Evolutionary conservation across 225 moss, liverwort and hornwort genomes (phyloP).

Genomic region (Takakia lepidozioides): DNA sequence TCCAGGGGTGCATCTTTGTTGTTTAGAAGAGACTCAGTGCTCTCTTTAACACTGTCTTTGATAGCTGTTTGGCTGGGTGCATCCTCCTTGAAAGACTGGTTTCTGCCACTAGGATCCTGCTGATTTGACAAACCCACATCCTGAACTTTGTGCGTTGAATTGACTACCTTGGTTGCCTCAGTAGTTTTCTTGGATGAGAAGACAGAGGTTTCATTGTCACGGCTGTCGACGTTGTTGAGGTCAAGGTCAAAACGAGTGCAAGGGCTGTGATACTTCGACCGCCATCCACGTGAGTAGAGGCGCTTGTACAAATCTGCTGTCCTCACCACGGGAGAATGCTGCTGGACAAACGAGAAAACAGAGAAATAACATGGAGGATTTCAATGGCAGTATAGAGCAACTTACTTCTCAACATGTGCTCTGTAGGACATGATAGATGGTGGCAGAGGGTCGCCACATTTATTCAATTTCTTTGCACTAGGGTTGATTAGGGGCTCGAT

Average conservation of each 20-base stretch:
- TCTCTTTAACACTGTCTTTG: slow-evolving; percentile 11
- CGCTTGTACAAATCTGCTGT: slow-evolving; percentile 85
- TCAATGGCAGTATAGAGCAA: too few relatives aligned
- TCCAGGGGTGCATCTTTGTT: slow-evolving; percentile 14
- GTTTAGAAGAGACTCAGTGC: slow-evolving; percentile 10
- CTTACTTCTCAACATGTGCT: too few relatives aligned
- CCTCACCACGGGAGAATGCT: slow-evolving; percentile 75
- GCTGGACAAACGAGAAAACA: slow-evolving; percentile 6
- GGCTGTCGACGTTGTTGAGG: slow-evolving; percentile 24
- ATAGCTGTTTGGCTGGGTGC: slow-evolving; percentile 4
- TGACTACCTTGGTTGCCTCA: slow-evolving; percentile 15
- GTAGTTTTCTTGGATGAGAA: slow-evolving; percentile 10
- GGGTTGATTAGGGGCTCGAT: too few relatives aligned
- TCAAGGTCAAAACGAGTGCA: slow-evolving; percentile 52
- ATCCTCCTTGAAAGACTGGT: slow-evolving; percentile 23
- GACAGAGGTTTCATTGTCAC: slow-evolving; percentile 10
- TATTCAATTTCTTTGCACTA: too few relatives aligned
- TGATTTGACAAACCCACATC: slow-evolving; percentile 8
- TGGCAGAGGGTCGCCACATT: too few relatives aligned
- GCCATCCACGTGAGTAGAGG: slow-evolving; percentile 86
- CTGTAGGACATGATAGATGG: too few relatives aligned
- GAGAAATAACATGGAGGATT: neutral
- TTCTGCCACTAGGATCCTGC: slow-evolving; percentile 3
- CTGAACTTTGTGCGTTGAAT: slow-evolving; percentile 2
- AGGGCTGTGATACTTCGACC: slow-evolving; percentile 73